Base-by-base conservation (phyloP, 1,284 basidiomycete genomes). In the Exobasidium cylindrosporum region DNA sequence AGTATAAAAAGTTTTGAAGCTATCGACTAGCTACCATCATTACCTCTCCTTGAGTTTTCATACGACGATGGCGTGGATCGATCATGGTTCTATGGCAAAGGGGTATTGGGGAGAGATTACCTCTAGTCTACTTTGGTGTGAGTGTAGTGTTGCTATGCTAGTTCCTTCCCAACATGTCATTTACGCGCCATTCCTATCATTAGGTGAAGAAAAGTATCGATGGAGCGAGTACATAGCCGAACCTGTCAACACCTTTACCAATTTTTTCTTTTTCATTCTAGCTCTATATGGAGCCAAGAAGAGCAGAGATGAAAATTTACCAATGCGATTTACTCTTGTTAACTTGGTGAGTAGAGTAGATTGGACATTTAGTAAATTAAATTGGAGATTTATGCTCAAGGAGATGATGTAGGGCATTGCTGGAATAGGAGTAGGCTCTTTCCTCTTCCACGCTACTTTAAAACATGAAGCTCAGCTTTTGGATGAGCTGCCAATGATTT, bases 401-500 rank as follows among this genome's bases (percentile, higher is more conserved):
- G n/a, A n/a, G n/a, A n/a, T n/a, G n/a, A n/a, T 40, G 35, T 17
- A 40, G 35, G 53, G 76, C 13, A 67, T 76, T 1, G 68, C 67
- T 4, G 46, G 69, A 3, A 70, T 78, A 23, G 74, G 76, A 0
- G 57, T 77, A 3, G 77, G 74, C 23, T 65, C 63, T 6, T 68
- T 68, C 11, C 54, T 67, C 11, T 80, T 80, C 57, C 79, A 80
- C 59, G 75, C 66, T 1, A 80, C 78, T 3, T 58, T 80, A 5
- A 65, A 65, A 30, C 72, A 74, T 56, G 69, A 69, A 54, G 75
- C 72, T 23, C 79, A 80, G 55, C 55, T 79, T 17, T 57, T 74
- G 7, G 79, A 80, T 55, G 79, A 80, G 55, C 58, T 80, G 29
- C 79, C 79, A 1, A 80, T 80, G 79, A 78, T 80, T 54, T 80